These are phyloP conservation scores for Dimocarpus longan DNA, from an alignment of 345 rosid species.

Conservation along the genomic window DNA sequence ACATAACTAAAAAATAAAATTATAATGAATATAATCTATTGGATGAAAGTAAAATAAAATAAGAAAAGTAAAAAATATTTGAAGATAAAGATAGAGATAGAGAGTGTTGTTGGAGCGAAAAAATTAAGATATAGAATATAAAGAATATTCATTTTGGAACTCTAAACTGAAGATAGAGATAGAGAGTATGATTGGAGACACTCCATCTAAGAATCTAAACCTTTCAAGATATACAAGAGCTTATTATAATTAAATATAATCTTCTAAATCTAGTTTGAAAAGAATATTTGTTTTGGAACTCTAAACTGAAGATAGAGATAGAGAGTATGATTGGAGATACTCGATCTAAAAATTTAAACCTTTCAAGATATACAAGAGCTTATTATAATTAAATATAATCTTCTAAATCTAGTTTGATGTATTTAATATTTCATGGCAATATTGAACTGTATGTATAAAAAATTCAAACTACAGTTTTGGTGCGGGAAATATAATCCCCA, in stretches of 20 bases:
- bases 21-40: no score
- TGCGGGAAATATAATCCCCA: not conserved
- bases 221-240: constrained; percentile 15
- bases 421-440: constrained; percentile 10
- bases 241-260: constrained; percentile 16
- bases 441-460: not conserved
- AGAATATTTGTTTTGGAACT: no score
- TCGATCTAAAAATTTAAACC: constrained; percentile 19
- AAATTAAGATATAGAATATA: no score
- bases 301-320: no score
- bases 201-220: constrained; percentile 19
- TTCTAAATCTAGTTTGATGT: constrained; percentile 15
- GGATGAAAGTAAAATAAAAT: no score
- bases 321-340: not conserved
- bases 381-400: constrained; percentile 16
- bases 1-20: no score
- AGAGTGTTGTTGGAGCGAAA: no score
- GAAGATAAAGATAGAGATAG: no score
- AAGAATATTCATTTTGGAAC: no score
- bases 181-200: not conserved
- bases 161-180: no score
- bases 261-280: constrained; percentile 17
- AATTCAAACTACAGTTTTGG: no score
- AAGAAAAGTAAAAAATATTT: no score
- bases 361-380: constrained; percentile 17